Base-by-base conservation (phyloP, 164 flowering plant genomes). In the Paratinospora sagittata region DNA sequence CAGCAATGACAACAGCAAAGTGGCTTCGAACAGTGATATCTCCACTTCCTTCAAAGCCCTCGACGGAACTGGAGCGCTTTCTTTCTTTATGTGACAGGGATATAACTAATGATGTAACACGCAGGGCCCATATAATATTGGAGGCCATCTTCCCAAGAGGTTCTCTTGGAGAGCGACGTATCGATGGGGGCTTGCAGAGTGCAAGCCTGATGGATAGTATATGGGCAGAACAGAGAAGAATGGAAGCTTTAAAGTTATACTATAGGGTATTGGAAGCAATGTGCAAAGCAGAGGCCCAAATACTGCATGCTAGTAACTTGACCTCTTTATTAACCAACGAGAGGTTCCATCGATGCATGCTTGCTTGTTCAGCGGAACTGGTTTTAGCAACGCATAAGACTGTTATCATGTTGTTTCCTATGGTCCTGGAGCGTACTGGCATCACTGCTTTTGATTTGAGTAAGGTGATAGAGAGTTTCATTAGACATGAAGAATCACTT, bases 371-470 rank as follows among this genome's bases (percentile, higher is more conserved):
- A 19, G 97, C 99, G 19, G 97, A 96, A 74, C 78, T 96, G 58
- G 97, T 96, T 77, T 85, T 96, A 66, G 95, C 98, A 55, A 96
- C 98, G 13, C 93, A 89, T 77, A 96, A 96, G 79, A 90, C 99
- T 17, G 91, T 84, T 36, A 89, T 95, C 6, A 88, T 91, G 95
- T 77, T 90, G 82, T 93, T 96, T 78, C 98, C 99, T 68, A 89
- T 90, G 2, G 99, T 93, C 27, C 72, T 96, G 75, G 97, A 88
- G 82, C 85, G 92, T 81, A 96, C 98, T 69, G 96, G 97, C 26
- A 93, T 96, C 55, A 96, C 99, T 37, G 90, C 99, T 68, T 96
- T 96, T 88, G 98, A 96, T 85, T 90, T 96, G 71, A 93, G 99
- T 84, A 96, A 96, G 85, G 99, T 93, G 76, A 96, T 96, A 52